phyloP scores from a whole-genome alignment of 208 protist genomes.

The Strigomonas oncopelti region DNA sequence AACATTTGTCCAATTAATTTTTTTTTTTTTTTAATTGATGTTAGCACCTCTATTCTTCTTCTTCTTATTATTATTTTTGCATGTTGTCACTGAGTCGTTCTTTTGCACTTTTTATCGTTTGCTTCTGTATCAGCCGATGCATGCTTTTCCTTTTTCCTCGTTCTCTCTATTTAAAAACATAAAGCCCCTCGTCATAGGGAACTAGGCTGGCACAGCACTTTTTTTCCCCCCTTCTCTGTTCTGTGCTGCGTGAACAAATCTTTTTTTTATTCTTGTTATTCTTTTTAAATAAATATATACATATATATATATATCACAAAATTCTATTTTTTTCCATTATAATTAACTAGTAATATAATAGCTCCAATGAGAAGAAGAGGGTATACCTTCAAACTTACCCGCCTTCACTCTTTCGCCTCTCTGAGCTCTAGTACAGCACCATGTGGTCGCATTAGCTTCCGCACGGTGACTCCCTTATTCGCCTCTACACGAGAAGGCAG shows the following conservation, averaged over 20 bases:
- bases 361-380: no score
- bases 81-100: not conserved
- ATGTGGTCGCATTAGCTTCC: no score
- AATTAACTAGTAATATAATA: no score
- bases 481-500: no score
- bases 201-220: no score
- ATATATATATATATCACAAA: slow-evolving; percentile 3
- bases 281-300: slow-evolving; percentile 9
- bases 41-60: not conserved
- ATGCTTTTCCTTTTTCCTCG: not conserved
- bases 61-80: not conserved
- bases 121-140: not conserved
- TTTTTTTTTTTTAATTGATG: not conserved
- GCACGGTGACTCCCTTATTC: no score
- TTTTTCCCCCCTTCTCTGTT: not conserved
- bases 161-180: not conserved
- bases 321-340: not conserved
- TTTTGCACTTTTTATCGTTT: not conserved
- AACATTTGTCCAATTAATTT: slow-evolving; percentile 1
- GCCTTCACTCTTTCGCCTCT: not conserved
- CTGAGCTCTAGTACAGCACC: not conserved
- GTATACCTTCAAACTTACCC: no score
- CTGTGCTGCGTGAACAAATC: not conserved
- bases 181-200: no score
- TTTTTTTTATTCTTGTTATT: slow-evolving; percentile 16